Evolutionary conservation across 164 flowering plant genomes (phyloP).

Genomic region (Paratinospora sagittata): DNA sequence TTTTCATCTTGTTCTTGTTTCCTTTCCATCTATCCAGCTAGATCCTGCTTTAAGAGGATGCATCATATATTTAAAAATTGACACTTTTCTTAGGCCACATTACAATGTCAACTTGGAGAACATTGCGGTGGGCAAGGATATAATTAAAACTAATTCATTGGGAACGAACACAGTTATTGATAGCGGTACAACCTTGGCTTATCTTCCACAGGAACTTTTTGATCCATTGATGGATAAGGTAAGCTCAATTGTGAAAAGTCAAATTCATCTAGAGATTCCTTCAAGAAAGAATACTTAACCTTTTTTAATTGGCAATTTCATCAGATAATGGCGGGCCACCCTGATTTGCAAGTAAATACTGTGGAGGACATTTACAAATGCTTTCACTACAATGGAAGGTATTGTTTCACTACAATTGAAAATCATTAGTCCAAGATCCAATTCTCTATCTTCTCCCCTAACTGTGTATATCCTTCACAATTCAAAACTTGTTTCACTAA

Average conservation of each 20-base stretch:
- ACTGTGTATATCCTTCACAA: not conserved
- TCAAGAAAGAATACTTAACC: not conserved
- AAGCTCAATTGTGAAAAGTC: not conserved
- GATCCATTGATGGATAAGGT: conserved; percentile 42
- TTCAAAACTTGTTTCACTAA: not conserved
- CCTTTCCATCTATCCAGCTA: conserved; percentile 4
- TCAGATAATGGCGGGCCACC: conserved; percentile 45
- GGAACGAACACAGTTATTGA: conserved; percentile 71
- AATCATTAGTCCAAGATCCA: not conserved
- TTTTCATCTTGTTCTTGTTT: not conserved
- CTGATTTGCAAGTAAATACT: conserved; percentile 42
- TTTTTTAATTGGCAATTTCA: not conserved
- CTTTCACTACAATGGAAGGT: conserved; percentile 64
- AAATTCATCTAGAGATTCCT: conserved; percentile 5
- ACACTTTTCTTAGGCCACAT: conserved; percentile 58
- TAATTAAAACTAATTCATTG: conserved; percentile 56
- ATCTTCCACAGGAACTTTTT: conserved; percentile 59
- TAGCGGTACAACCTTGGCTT: conserved; percentile 92
- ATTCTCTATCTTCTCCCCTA: not conserved
- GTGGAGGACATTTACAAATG: conserved; percentile 57
- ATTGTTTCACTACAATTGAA: conserved; percentile 2
- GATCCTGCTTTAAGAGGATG: conserved; percentile 11
- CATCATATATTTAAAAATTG: conserved; percentile 26
- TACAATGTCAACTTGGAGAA: conserved; percentile 73
- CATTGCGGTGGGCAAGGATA: conserved; percentile 63